Evolutionary conservation across 768 basidiomycete genomes (phyloP).

Genomic region (Austroboletus festivus): DNA sequence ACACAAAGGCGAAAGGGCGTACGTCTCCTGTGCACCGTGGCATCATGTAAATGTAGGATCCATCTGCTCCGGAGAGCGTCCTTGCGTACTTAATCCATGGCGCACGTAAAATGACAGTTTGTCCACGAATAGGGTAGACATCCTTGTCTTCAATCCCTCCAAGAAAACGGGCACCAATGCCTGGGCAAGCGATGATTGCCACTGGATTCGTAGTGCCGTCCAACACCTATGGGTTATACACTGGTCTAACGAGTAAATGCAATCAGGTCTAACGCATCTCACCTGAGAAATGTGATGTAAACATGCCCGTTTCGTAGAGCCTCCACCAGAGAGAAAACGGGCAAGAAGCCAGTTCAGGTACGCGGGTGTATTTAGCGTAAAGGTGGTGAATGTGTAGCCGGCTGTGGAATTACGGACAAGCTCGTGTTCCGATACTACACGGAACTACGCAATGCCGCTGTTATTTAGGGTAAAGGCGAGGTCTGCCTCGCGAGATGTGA

Average conservation of each 20-base stretch:
- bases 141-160: constrained; percentile 51
- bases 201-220: constrained; percentile 7
- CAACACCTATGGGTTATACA: constrained; percentile 11
- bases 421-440: constrained; percentile 37
- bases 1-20: constrained; percentile 10
- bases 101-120: constrained; percentile 42
- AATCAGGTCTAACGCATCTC: too few relatives aligned
- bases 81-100: constrained; percentile 46
- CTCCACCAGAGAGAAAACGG: constrained; percentile 60
- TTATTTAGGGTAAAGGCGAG: neutral
- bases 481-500: neutral
- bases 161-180: constrained; percentile 53
- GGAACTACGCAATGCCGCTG: constrained; percentile 23
- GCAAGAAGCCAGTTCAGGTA: constrained; percentile 64
- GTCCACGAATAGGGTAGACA: constrained; percentile 46
- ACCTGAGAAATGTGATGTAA: constrained; percentile 71
- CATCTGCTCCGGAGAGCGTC: constrained; percentile 30
- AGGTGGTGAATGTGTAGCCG: constrained; percentile 60
- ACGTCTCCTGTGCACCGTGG: constrained; percentile 40
- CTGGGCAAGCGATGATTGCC: constrained; percentile 68
- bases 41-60: constrained; percentile 35
- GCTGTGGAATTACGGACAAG: constrained; percentile 40
- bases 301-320: constrained; percentile 52
- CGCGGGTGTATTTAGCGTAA: constrained; percentile 62
- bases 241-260: too few relatives aligned